These are phyloP conservation scores for Epichloe elymi DNA, from an alignment of 2,329 filamentous ascomycete species.

Conservation along the genomic window DNA sequence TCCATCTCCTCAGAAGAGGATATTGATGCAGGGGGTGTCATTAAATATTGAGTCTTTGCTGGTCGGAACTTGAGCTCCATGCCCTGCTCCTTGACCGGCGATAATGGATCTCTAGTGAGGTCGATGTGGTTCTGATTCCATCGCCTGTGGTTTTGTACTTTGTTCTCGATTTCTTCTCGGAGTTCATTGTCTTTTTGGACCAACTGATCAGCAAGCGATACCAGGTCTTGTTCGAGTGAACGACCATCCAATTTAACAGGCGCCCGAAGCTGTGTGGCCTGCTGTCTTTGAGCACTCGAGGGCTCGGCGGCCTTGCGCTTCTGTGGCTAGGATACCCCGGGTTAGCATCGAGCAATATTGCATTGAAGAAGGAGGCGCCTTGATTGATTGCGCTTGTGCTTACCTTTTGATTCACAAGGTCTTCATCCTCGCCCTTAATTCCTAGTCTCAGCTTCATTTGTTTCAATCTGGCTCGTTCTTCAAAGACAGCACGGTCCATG, in stretches of 20 bases:
- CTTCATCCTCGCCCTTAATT: conserved; percentile 88
- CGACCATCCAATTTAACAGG: conserved; percentile 59
- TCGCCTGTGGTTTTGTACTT: conserved; percentile 74
- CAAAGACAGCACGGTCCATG: conserved; percentile 65
- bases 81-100: conserved; percentile 55
- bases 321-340: conserved; percentile 39
- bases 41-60: conserved; percentile 57
- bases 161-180: conserved; percentile 68
- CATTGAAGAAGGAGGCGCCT: neutral
- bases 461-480: conserved; percentile 71
- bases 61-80: conserved; percentile 54
- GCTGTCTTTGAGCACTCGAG: conserved; percentile 46
- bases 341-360: conserved; percentile 25
- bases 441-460: conserved; percentile 76
- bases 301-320: conserved; percentile 54
- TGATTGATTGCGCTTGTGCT: conserved; percentile 14
- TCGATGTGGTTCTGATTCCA: conserved; percentile 90
- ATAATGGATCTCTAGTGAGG: conserved; percentile 72
- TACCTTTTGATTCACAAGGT: conserved; percentile 89
- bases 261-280: conserved; percentile 53
- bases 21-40: conserved; percentile 50
- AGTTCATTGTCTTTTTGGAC: conserved; percentile 74
- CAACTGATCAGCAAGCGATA: conserved; percentile 61
- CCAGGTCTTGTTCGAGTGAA: conserved; percentile 63
- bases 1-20: conserved; percentile 45